These are phyloP conservation scores for Aspergillus hiratsukae DNA, from an alignment of 2,329 filamentous ascomycete genomes.

Conservation along the genomic window DNA sequence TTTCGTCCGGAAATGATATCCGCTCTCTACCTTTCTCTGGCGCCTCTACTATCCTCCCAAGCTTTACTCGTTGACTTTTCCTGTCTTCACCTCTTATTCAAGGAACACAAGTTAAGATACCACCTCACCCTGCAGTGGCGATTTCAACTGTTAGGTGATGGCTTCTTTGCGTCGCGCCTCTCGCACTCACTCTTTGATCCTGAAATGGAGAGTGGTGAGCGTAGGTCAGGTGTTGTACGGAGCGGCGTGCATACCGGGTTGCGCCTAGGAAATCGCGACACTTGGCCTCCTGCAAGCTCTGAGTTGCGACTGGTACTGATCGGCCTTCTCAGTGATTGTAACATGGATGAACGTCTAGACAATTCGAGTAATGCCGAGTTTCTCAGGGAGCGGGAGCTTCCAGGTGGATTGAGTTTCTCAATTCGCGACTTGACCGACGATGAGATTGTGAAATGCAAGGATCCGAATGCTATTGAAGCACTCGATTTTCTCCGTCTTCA, in stretches of 20 bases:
- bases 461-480: constrained; percentile 77
- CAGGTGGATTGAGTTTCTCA: constrained; percentile 72
- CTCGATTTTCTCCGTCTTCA: constrained; percentile 89
- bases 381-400: constrained; percentile 44
- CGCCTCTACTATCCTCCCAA: constrained; percentile 68
- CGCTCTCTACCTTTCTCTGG: constrained; percentile 66
- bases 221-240: constrained; percentile 63
- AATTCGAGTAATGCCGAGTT: constrained; percentile 17
- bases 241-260: constrained; percentile 73
- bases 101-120: constrained; percentile 62
- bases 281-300: constrained; percentile 90
- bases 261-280: constrained; percentile 72
- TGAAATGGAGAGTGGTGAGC: constrained; percentile 73
- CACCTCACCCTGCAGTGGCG: constrained; percentile 72
- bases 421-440: constrained; percentile 73
- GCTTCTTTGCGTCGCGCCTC: constrained; percentile 73
- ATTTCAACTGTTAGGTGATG: constrained; percentile 81
- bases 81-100: constrained; percentile 72
- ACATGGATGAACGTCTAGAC: constrained; percentile 23
- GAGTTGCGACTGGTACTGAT: constrained; percentile 86
- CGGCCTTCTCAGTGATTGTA: constrained; percentile 73
- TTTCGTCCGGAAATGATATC: constrained; percentile 43
- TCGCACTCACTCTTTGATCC: constrained; percentile 81
- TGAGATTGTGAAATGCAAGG: constrained; percentile 77
- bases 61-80: constrained; percentile 71